phyloP scores from a whole-genome alignment of 2,329 filamentous ascomycete species.

The Phialophora macrospora region DNA sequence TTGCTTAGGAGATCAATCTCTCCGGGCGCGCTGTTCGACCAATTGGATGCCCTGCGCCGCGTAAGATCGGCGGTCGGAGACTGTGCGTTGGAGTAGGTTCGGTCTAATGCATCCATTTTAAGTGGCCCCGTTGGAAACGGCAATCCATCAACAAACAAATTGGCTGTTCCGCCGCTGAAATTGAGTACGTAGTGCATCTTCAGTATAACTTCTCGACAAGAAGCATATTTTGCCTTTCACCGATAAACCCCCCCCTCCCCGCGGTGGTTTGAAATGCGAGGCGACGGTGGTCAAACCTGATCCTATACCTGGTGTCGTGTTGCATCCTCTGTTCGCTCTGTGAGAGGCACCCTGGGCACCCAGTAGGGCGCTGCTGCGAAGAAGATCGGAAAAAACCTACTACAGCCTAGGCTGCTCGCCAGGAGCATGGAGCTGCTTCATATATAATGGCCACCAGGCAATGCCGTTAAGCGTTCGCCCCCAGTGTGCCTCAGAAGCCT shows the following conservation, averaged over 20 bases:
- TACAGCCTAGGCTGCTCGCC: background rate
- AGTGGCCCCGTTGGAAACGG: conserved; percentile 16
- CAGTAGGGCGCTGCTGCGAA: background rate
- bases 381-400: background rate
- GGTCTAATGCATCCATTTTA: background rate
- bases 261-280: background rate
- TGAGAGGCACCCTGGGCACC: too few species aligned
- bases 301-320: background rate
- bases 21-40: conserved; percentile 14
- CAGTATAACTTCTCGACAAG: background rate
- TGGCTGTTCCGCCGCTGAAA: conserved; percentile 8
- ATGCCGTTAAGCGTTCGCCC: background rate
- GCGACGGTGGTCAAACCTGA: background rate
- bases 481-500: background rate
- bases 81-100: background rate
- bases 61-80: background rate
- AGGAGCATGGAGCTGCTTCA: background rate
- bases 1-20: conserved; percentile 17
- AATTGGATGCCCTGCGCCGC: background rate
- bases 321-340: background rate
- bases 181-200: background rate
- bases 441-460: background rate
- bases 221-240: background rate
- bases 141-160: conserved; percentile 29
- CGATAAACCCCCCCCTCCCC: background rate